Evolutionary conservation across 306 rosid species (phyloP).

Genomic region (Heteromeles arbutifolia): DNA sequence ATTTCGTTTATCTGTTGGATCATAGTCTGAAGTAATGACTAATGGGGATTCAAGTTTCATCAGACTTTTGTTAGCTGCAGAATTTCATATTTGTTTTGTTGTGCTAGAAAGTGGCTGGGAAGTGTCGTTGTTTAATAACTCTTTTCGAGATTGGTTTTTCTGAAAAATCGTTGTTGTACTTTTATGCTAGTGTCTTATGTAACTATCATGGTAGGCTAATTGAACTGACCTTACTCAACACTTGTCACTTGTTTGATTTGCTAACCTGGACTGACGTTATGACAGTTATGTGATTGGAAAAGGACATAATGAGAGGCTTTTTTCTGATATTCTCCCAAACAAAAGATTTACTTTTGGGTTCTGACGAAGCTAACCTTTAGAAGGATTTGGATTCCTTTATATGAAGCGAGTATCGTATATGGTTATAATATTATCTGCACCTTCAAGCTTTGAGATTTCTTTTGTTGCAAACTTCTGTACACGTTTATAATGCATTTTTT

Average conservation of each 20-base stretch:
- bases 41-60: background rate
- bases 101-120: background rate
- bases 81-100: background rate
- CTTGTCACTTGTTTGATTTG: background rate
- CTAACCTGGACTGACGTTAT: background rate
- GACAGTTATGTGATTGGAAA: background rate
- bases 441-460: background rate
- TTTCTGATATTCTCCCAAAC: background rate
- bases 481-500: background rate
- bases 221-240: conserved; percentile 1
- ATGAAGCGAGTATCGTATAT: background rate
- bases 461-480: background rate
- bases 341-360: background rate
- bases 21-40: background rate
- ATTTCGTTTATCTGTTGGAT: background rate
- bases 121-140: background rate
- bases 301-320: background rate
- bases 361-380: background rate
- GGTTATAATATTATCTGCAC: background rate
- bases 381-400: background rate
- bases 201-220: background rate
- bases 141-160: conserved; percentile 2
- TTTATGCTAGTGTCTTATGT: background rate
- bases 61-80: background rate
- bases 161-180: background rate